Evolutionary conservation across 495 filamentous ascomycete genomes (phyloP).

Genomic region (Neurospora sp.): DNA sequence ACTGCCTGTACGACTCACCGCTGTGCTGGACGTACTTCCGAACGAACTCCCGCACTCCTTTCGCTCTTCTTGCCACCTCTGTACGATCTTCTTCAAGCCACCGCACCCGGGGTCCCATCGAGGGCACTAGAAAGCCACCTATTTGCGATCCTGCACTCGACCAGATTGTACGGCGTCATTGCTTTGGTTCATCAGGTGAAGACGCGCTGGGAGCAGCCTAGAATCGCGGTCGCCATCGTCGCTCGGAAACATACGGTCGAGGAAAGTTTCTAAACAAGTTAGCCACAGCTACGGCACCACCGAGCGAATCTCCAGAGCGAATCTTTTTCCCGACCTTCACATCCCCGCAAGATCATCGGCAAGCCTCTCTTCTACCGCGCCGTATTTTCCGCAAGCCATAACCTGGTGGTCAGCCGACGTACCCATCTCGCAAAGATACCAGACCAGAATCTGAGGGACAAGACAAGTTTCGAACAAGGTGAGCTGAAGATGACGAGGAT

Average conservation of each 20-base stretch:
- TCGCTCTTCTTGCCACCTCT: slow-evolving; percentile 9
- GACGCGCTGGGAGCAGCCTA: slow-evolving; percentile 2
- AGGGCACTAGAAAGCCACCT: slow-evolving; percentile 14
- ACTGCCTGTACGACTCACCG: slow-evolving; percentile 14
- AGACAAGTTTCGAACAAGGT: background rate
- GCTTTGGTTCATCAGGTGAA: slow-evolving; percentile 9
- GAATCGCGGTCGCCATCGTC: background rate
- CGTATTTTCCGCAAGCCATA: background rate
- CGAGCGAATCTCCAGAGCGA: background rate
- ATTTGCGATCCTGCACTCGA: slow-evolving; percentile 15
- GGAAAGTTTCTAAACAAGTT: background rate
- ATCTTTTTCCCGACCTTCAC: background rate
- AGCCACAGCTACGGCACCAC: background rate
- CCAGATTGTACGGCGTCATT: slow-evolving; percentile 13
- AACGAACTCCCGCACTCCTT: slow-evolving; percentile 3
- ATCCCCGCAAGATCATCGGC: background rate
- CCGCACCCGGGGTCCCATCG: slow-evolving; percentile 11
- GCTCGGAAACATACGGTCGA: background rate
- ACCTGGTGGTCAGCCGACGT: background rate
- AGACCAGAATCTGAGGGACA: background rate
- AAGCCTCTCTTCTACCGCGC: background rate
- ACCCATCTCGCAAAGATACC: background rate
- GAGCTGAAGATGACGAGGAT: background rate
- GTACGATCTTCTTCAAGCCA: slow-evolving; percentile 20
- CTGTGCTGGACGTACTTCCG: slow-evolving; percentile 7